These are phyloP conservation scores for Aspergillus oerlinghausenensis DNA, from an alignment of 2,329 filamentous ascomycete species.

Conservation along the genomic window DNA sequence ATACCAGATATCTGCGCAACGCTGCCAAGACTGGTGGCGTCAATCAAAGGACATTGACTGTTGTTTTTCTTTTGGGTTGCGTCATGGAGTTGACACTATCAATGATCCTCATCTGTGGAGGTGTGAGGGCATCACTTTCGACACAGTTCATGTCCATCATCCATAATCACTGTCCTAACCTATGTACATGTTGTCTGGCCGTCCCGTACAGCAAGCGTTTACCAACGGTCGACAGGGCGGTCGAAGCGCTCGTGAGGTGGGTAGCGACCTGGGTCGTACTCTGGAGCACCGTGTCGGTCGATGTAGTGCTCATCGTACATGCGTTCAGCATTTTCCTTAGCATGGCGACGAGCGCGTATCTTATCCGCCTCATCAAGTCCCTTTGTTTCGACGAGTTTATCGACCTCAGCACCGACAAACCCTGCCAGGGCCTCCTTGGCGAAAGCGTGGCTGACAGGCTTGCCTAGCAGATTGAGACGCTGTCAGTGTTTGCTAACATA, in stretches of 20 bases:
- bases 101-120: background rate
- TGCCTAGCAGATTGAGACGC: conserved; percentile 45
- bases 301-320: conserved; percentile 63
- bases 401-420: conserved; percentile 68
- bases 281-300: conserved; percentile 36
- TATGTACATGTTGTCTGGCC: background rate
- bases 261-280: conserved; percentile 51
- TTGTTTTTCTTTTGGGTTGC: background rate
- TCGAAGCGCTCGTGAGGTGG: conserved; percentile 27
- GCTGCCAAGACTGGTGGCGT: background rate
- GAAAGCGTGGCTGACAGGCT: conserved; percentile 66
- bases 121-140: background rate
- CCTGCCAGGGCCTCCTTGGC: conserved; percentile 74
- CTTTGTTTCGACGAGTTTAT: conserved; percentile 70
- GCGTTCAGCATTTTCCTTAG: conserved; percentile 53
- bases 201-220: conserved; percentile 3
- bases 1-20: conserved; percentile 6
- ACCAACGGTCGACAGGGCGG: conserved; percentile 18
- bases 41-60: background rate
- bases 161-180: background rate
- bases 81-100: background rate
- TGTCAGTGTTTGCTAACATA: background rate
- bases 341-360: conserved; percentile 56
- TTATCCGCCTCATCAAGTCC: conserved; percentile 58
- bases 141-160: conserved; percentile 2